Base-by-base conservation (phyloP, 352 stramenopile genomes). In the Pythium sp. region DNA sequence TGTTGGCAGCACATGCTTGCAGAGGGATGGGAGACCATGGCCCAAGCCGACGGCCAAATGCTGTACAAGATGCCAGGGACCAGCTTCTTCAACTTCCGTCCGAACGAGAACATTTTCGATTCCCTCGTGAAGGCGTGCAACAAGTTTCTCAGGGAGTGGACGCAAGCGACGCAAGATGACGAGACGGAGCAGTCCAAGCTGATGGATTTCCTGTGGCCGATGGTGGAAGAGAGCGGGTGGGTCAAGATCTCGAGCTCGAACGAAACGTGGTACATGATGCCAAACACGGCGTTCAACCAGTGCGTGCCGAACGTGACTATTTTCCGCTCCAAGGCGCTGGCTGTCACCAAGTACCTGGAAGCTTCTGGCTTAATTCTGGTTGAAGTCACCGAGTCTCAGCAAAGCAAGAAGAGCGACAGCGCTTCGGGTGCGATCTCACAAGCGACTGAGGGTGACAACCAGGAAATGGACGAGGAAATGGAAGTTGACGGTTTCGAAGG, bases 101-200 rank as follows among this genome's bases (percentile, higher is more conserved):
- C 87, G 7, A 90, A 92, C 57, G 77, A 88, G 56, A 94, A 84
- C 32, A 76, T 95, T n/a, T 93, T 94, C 26, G 81, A 93, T 59
- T 78, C 77, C n/a, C 71, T 92, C 12, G 76, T 79, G 47, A 83
- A 81, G 46, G 86, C 88, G 5, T 91, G 78, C 36, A 64, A 65
- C 32, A 71, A 77, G 47, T 92, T 82, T 65, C 56, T 92, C 47
- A 64, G 70, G 47, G 62, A 76, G 14, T 92, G 79, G 78, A 72
- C 77, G 18, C 64, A 71, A 46, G 38, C 60, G 1, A 61, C 46
- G 2, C 72, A 12, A 12, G 57, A 74, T 22, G 72, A 38, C 49
- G 54, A 73, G 15, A 69, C 32, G 7, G 69, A 72, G 38, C 68
- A 72, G 34, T 62, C 51, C 3, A 78, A 78, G 18, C 58, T 90